Base-by-base conservation (phyloP, 192 early-diverging fungal genomes). In the Coemansia reversa region DNA sequence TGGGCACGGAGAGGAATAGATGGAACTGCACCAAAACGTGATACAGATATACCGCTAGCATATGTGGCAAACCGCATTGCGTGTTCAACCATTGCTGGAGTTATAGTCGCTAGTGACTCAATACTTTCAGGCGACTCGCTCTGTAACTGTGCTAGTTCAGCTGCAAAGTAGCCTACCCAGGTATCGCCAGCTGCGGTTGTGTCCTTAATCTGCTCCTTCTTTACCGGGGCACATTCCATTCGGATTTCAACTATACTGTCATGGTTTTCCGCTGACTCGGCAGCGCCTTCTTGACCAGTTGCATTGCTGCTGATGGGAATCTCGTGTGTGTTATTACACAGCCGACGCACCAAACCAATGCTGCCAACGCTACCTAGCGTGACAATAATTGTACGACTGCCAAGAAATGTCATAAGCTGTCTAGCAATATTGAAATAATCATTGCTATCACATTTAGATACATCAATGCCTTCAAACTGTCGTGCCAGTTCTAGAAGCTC, bases 401-500 rank as follows among this genome's bases (percentile, higher is more conserved):
- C 47, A 7, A 73, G 48, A 33, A 57, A 7, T 22, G 18, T 25
- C 59, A 70, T 63, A 7, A 70, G 48, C 48, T 54, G 67, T 11
- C 58, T 63, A 4, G 71, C 76, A 33, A 74, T 18, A 5, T 4
- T 25, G 7, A 28, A 29, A 4, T 64, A 30, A 4, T 61, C 29
- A 0, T 58, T 45, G 23, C 4, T 5, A 2, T 32, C 56, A 3
- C 23, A 35, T 12, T 24, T 50, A 7, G 42, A 8, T 18, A 29
- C 4, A 45, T 59, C 56, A 7, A 60, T 33, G 28, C 45, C 58
- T 9, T 83, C 73, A 14, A 64, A 18, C 23, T 70, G 71, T 27
- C 27, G 29, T 3, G 68, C 68, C 11, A 93, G 58, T 19, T 60
- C 67, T 4, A 69, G 58, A 0, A 91, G 86, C 67, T 97, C 95